These are phyloP conservation scores for Leccinum rimulosum DNA, from an alignment of 768 basidiomycete species.

Conservation along the genomic window DNA sequence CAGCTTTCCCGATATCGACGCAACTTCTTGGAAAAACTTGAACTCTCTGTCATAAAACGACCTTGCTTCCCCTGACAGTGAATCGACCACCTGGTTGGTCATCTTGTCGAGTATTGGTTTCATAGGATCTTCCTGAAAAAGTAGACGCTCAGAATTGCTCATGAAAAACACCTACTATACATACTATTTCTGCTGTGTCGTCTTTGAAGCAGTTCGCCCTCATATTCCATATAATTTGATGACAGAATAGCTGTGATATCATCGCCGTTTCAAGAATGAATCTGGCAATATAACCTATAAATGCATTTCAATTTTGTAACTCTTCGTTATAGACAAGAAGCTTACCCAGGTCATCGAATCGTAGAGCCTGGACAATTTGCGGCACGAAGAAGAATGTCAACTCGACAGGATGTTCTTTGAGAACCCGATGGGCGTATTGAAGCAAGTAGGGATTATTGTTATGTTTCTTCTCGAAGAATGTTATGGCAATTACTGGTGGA, in stretches of 20 bases:
- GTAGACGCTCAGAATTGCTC: neutral
- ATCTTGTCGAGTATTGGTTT: conserved; percentile 92
- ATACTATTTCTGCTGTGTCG: conserved; percentile 79
- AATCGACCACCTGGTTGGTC: conserved; percentile 74
- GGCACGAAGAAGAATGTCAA: conserved; percentile 99
- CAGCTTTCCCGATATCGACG: conserved; percentile 96
- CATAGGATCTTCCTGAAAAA: conserved; percentile 83
- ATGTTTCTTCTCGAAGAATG: conserved; percentile 84
- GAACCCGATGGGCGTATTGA: conserved; percentile 94
- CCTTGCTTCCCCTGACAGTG: conserved; percentile 85
- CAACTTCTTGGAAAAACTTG: conserved; percentile 92
- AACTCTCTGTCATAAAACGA: conserved; percentile 95
- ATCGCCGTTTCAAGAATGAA: conserved; percentile 98
- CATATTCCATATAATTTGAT: conserved; percentile 99
- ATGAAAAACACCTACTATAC: conserved; percentile 23
- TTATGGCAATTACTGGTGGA: conserved; percentile 76
- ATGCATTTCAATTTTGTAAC: neutral
- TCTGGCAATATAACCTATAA: conserved; percentile 82
- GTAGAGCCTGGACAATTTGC: conserved; percentile 94
- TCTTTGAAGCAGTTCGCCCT: conserved; percentile 97
- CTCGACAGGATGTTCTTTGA: conserved; percentile 93
- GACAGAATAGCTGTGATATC: conserved; percentile 96
- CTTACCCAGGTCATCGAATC: conserved; percentile 84
- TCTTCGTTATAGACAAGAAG: neutral
- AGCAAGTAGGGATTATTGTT: conserved; percentile 80